Conservation (phyloP, 495 filamentous ascomycete genomes). For the Filosporella fistucella region DNA sequence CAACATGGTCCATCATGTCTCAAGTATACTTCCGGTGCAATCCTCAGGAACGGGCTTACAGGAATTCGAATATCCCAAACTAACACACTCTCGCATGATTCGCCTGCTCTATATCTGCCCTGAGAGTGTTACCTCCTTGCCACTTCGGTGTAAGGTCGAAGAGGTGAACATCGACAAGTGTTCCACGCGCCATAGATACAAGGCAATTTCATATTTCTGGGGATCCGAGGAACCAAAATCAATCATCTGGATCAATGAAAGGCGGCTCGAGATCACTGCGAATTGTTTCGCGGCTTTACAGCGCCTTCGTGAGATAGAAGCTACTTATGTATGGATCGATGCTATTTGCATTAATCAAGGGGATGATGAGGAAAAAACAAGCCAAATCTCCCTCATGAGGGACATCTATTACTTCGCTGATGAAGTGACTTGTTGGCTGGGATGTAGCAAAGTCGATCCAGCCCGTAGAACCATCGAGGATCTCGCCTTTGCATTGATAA, state of each 20-base stretch:
- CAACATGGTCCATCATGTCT: too few relatives aligned
- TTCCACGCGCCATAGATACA: too few relatives aligned
- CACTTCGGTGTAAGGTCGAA: too few relatives aligned
- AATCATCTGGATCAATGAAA: not conserved
- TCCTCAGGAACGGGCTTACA: too few relatives aligned
- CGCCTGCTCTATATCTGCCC: too few relatives aligned
- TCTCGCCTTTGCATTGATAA: not conserved
- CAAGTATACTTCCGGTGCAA: too few relatives aligned
- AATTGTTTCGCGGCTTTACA: slow-evolving; percentile 1
- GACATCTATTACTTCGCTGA: slow-evolving; percentile 16
- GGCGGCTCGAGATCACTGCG: not conserved
- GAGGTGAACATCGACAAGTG: too few relatives aligned
- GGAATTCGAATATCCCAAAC: too few relatives aligned
- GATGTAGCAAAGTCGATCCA: not conserved
- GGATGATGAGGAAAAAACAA: slow-evolving; percentile 19
- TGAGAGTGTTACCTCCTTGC: too few relatives aligned
- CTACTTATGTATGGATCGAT: slow-evolving; percentile 23
- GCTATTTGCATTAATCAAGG: slow-evolving; percentile 28
- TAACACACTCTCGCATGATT: too few relatives aligned
- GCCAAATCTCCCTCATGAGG: slow-evolving; percentile 24
- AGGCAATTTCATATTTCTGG: slow-evolving; percentile 10
- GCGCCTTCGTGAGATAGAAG: not conserved
- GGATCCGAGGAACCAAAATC: not conserved
- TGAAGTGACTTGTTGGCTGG: slow-evolving; percentile 22
- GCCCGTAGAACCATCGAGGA: not conserved